A percentile compares a stretch with the other conserved stretches of the same genome.
Evolutionary conservation across 257 asterid species (phyloP).

Genomic region (Solanum pennellii): DNA sequence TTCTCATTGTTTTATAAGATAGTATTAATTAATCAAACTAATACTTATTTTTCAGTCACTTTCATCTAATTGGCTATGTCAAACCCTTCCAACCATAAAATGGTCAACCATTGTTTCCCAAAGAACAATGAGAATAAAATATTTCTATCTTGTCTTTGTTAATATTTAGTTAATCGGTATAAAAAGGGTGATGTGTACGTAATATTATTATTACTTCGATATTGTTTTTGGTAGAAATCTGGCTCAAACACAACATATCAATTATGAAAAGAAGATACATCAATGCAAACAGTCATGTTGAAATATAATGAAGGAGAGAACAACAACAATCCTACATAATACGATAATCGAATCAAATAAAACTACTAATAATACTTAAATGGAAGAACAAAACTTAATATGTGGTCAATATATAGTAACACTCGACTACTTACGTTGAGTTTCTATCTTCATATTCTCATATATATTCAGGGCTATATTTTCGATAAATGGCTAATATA

Average conservation of each 20-base stretch:
- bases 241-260: neutral
- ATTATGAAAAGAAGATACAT: neutral
- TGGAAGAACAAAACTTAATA: neutral
- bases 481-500: neutral
- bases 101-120: neutral
- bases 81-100: neutral
- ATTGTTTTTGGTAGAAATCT: neutral
- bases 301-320: neutral
- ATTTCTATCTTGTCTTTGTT: neutral
- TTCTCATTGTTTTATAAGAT: neutral
- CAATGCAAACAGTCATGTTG: neutral
- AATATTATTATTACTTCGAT: neutral
- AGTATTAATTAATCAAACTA: neutral
- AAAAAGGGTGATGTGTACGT: accelerated
- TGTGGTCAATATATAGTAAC: neutral
- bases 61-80: neutral
- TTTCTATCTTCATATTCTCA: neutral
- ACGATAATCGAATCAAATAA: neutral
- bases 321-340: neutral
- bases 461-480: neutral
- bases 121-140: neutral
- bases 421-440: neutral
- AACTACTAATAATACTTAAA: neutral
- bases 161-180: neutral
- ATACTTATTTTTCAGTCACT: neutral